Conservation (phyloP, 768 basidiomycete species). For the Xerocomus potaroensis region DNA sequence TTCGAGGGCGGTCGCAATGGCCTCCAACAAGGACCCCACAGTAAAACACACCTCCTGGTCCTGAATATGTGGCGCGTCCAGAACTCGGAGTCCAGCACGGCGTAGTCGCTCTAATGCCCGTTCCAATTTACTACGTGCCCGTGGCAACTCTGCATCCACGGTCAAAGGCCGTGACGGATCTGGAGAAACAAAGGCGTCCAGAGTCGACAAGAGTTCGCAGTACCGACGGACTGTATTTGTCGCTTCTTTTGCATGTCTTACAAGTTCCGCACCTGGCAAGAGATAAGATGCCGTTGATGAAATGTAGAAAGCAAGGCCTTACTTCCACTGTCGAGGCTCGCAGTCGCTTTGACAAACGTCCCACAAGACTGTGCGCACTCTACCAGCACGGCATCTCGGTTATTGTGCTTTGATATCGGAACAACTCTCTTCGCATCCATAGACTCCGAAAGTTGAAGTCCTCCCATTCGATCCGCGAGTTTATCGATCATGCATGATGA, state of each 20-base stretch:
- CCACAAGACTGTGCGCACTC: conserved; percentile 41
- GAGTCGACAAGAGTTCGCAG: conserved; percentile 9
- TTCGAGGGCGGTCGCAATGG: conserved; percentile 33
- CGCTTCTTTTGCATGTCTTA: conserved; percentile 18
- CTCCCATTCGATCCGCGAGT: conserved; percentile 13
- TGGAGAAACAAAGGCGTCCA: conserved; percentile 6
- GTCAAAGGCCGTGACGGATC: not conserved
- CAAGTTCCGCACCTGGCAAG: conserved; percentile 12
- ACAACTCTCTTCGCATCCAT: not conserved
- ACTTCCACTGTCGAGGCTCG: conserved; percentile 29
- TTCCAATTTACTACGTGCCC: conserved; percentile 49
- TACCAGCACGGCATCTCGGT: conserved; percentile 20
- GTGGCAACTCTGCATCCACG: conserved; percentile 19
- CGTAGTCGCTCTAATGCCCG: conserved; percentile 59
- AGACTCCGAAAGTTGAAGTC: conserved; percentile 18
- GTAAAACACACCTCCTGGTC: conserved; percentile 4
- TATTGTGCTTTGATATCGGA: not conserved
- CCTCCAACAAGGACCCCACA: conserved; percentile 33
- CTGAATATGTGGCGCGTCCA: conserved; percentile 35
- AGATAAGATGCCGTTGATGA: not conserved
- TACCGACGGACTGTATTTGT: conserved; percentile 18
- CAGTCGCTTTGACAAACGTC: conserved; percentile 41
- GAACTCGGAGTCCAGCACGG: conserved; percentile 42
- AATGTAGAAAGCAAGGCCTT: not conserved
- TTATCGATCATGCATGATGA: conserved; percentile 15